Percentiles rank a stretch among this genome's conserved stretches.
phyloP scores from a whole-genome alignment of 2,329 filamentous ascomycete species.

The Pseudonectria buxi region DNA sequence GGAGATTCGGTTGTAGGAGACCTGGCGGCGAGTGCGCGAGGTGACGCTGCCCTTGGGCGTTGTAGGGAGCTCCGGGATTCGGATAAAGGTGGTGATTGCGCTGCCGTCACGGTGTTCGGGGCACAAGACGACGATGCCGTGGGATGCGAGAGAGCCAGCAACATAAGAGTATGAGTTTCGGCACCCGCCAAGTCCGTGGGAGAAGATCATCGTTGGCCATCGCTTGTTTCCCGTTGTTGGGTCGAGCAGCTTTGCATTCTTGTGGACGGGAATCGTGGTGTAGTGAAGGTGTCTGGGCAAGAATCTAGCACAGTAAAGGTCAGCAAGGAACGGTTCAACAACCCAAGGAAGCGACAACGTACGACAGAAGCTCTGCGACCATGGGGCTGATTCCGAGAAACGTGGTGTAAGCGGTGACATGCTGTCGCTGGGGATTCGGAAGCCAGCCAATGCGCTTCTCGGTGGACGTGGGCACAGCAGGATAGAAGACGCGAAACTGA shows the following conservation, averaged over 20 bases:
- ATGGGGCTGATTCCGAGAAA: conserved; percentile 63
- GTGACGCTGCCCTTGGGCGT: conserved; percentile 29
- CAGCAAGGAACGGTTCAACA: background rate
- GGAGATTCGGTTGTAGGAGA: conserved; percentile 47
- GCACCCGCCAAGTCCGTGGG: conserved; percentile 74
- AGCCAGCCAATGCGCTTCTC: conserved; percentile 67
- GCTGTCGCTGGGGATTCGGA: conserved; percentile 66
- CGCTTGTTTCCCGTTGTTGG: conserved; percentile 41
- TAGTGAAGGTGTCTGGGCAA: conserved; percentile 67
- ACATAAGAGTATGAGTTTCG: conserved; percentile 83
- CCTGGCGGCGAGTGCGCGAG: conserved; percentile 19
- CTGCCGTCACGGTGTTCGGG: conserved; percentile 81
- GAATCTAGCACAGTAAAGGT: conserved; percentile 37
- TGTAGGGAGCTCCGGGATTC: conserved; percentile 40
- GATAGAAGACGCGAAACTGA: conserved; percentile 78
- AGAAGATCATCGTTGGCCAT: conserved; percentile 82
- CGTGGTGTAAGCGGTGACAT: conserved; percentile 67
- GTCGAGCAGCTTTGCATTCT: conserved; percentile 59
- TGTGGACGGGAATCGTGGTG: conserved; percentile 63
- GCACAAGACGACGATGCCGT: conserved; percentile 74
- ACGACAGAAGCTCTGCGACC: conserved; percentile 55
- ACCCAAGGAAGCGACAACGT: conserved; percentile 22
- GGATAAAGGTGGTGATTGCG: conserved; percentile 65
- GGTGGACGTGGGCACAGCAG: conserved; percentile 47
- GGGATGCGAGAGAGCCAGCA: conserved; percentile 68